phyloP scores from a whole-genome alignment of 371 early-diverging fungal genomes.

The Saksenaea oblongispora region DNA sequence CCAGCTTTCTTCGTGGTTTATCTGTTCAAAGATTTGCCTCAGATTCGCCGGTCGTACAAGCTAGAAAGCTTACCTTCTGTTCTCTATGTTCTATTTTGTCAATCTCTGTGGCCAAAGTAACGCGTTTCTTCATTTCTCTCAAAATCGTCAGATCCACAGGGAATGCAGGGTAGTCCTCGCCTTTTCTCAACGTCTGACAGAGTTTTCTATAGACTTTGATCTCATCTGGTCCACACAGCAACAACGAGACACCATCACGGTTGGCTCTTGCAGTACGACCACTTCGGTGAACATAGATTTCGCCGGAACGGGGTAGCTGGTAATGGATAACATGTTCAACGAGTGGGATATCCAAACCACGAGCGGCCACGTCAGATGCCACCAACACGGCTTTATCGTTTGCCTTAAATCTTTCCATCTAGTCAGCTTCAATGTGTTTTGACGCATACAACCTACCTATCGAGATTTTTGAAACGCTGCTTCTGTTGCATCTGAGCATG shows the following conservation, averaged over 20 bases:
- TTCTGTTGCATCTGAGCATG: constrained; percentile 96
- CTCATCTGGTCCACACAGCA: constrained; percentile 87
- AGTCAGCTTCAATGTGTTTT: neutral
- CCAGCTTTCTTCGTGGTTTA: constrained; percentile 79
- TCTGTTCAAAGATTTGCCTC: constrained; percentile 12
- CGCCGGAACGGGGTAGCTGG: constrained; percentile 82
- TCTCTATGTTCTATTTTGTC: constrained; percentile 77
- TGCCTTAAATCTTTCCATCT: constrained; percentile 60
- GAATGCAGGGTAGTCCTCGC: constrained; percentile 65
- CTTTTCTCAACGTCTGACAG: constrained; percentile 73
- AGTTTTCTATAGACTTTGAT: constrained; percentile 75
- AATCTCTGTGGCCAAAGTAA: constrained; percentile 77
- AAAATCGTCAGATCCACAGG: constrained; percentile 67
- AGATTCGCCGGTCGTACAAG: no score
- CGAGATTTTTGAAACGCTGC: constrained; percentile 90
- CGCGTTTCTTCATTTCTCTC: constrained; percentile 67
- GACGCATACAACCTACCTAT: constrained; percentile 46
- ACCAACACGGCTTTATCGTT: constrained; percentile 74
- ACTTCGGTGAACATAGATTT: constrained; percentile 86
- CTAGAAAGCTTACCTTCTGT: constrained; percentile 52
- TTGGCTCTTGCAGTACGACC: constrained; percentile 91
- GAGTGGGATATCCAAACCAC: constrained; percentile 87
- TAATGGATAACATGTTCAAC: constrained; percentile 90
- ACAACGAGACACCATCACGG: constrained; percentile 80
- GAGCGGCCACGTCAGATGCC: constrained; percentile 90